Base-by-base conservation (phyloP, 108 stramenopile genomes). In the Cylindrotheca closterium region DNA sequence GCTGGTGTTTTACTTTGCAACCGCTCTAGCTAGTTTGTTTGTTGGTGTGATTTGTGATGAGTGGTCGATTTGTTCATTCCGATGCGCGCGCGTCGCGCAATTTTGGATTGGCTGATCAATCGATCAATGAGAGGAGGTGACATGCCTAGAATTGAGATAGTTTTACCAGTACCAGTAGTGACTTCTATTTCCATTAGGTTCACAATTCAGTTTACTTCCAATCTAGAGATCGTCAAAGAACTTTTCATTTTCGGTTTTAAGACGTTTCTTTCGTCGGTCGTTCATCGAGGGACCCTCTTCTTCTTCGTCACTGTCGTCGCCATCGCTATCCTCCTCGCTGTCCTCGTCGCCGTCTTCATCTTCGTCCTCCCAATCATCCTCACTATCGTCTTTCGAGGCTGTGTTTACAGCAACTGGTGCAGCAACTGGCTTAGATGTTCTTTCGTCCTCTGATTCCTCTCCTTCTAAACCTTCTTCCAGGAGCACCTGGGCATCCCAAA, bases 171-270 rank as follows among this genome's bases (percentile, higher is more conserved):
- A n/a, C n/a, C n/a, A n/a, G n/a, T n/a, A n/a, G n/a, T n/a, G n/a
- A n/a, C n/a, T n/a, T n/a, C n/a, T n/a, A n/a, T n/a, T n/a, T n/a
- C n/a, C n/a, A n/a, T n/a, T n/a, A n/a, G n/a, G n/a, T n/a, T n/a
- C n/a, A n/a, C n/a, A n/a, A n/a, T n/a, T n/a, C n/a, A n/a, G n/a
- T n/a, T n/a, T n/a, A n/a, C n/a, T n/a, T n/a, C n/a, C n/a, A 54
- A 60, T 46, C 79, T 75, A 94, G 60, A 94, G 61, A 74, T 94
- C 92, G 15, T 78, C 82, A 63, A 94, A 94, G 67, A 94, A 94
- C 51, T 91, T 85, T 34, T 94, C 93, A 49, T 75, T 79, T 56
- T 87, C 88, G 47, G 85, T 79, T 58, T 89, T 94, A 65, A 91
- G 78, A 33, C 78, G 67, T 29, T 71, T 73, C 34, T 72, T 63